phyloP scores from a whole-genome alignment of 306 rosid species.

The Pueraria montana region DNA sequence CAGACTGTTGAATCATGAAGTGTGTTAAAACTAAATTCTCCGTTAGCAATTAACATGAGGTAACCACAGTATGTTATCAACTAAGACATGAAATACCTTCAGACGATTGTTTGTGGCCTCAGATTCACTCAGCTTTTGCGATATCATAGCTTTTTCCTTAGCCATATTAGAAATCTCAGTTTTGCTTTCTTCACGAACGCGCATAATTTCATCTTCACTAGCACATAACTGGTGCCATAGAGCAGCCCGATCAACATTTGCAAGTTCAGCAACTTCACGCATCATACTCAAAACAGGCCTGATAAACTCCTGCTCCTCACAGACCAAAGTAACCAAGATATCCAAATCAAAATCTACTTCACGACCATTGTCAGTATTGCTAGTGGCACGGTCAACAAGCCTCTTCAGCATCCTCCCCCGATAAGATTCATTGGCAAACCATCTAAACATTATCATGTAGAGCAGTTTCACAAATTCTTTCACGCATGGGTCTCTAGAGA shows the following conservation, averaged over 20 bases:
- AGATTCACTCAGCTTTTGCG: slow-evolving; percentile 85
- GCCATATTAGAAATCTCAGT: slow-evolving; percentile 72
- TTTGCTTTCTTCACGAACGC: slow-evolving; percentile 77
- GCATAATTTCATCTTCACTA: slow-evolving; percentile 88
- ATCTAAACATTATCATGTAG: slow-evolving; percentile 82
- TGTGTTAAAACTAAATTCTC: slow-evolving; percentile 60
- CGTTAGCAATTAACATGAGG: slow-evolving; percentile 51
- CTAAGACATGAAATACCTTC: slow-evolving; percentile 80
- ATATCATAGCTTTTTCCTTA: slow-evolving; percentile 69
- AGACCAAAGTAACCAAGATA: slow-evolving; percentile 80
- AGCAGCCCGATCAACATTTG: slow-evolving; percentile 94
- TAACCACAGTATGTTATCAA: slow-evolving; percentile 60
- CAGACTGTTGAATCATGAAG: slow-evolving; percentile 81
- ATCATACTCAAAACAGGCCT: slow-evolving; percentile 89
- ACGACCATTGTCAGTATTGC: slow-evolving; percentile 68
- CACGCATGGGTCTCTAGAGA: slow-evolving; percentile 81
- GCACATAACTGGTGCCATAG: slow-evolving; percentile 98
- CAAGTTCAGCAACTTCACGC: slow-evolving; percentile 95
- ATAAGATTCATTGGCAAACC: slow-evolving; percentile 89
- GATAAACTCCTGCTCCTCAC: slow-evolving; percentile 88
- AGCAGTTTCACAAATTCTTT: slow-evolving; percentile 91
- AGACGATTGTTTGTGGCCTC: slow-evolving; percentile 79
- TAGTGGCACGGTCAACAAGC: slow-evolving; percentile 88
- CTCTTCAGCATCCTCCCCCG: slow-evolving; percentile 89
- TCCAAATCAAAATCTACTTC: slow-evolving; percentile 89